phyloP scores from a whole-genome alignment of 768 basidiomycete genomes.

The Suillus plorans region DNA sequence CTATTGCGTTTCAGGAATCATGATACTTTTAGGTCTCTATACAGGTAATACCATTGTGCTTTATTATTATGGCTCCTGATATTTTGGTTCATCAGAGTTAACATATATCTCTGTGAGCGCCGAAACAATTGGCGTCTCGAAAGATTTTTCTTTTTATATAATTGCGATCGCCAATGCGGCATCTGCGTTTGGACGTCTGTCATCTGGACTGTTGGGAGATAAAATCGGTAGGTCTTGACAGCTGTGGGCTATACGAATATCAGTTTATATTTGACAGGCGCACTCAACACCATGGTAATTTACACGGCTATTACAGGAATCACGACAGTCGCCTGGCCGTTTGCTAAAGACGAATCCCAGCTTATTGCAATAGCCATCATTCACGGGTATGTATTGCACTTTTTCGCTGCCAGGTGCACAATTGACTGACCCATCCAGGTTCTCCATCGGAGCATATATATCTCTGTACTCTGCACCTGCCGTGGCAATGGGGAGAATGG shows the following conservation, averaged over 20 bases:
- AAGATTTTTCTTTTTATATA: slow-evolving; percentile 60
- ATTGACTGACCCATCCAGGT: slow-evolving; percentile 31
- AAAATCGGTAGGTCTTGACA: slow-evolving; percentile 37
- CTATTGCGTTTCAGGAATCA: slow-evolving; percentile 57
- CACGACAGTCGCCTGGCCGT: slow-evolving; percentile 73
- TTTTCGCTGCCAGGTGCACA: not conserved
- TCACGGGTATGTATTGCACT: slow-evolving; percentile 53
- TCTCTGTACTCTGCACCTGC: slow-evolving; percentile 56
- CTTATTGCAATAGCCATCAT: slow-evolving; percentile 55
- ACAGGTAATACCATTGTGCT: slow-evolving; percentile 41
- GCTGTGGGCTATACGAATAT: not conserved
- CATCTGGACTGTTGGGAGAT: slow-evolving; percentile 55
- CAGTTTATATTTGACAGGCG: slow-evolving; percentile 40
- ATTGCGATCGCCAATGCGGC: slow-evolving; percentile 68
- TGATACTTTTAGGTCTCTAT: slow-evolving; percentile 68
- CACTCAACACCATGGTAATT: slow-evolving; percentile 68
- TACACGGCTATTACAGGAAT: slow-evolving; percentile 54
- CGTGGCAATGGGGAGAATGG: slow-evolving; percentile 56
- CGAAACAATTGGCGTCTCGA: slow-evolving; percentile 44
- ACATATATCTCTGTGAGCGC: slow-evolving; percentile 68
- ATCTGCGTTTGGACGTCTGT: slow-evolving; percentile 52
- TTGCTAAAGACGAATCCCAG: slow-evolving; percentile 40
- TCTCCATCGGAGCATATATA: slow-evolving; percentile 62
- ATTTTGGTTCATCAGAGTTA: slow-evolving; percentile 41
- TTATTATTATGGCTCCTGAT: slow-evolving; percentile 11